These are phyloP conservation scores for Hypoxylon lienhwacheense DNA, from an alignment of 495 filamentous ascomycete species.

Conservation along the genomic window DNA sequence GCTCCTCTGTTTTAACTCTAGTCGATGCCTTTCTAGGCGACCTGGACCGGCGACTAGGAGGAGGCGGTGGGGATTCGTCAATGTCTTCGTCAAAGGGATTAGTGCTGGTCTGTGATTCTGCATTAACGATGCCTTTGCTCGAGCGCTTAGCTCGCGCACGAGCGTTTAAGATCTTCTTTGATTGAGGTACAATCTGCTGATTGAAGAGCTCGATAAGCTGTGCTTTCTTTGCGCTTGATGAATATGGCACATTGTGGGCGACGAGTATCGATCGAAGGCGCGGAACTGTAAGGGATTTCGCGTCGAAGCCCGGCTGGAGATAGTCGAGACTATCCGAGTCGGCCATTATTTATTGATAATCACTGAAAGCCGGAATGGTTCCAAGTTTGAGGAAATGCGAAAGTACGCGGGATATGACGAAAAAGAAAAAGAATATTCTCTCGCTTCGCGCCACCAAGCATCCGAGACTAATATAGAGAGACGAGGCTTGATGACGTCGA, in stretches of 20 bases:
- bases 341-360: constrained; percentile 54
- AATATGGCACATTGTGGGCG: constrained; percentile 79
- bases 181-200: constrained; percentile 73
- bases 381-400: too few species aligned
- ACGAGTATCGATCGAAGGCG: constrained; percentile 86
- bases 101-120: constrained; percentile 55
- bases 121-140: constrained; percentile 83
- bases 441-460: constrained; percentile 2
- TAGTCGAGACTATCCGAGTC: constrained; percentile 73
- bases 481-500: constrained; percentile 13
- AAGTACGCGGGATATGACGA: not conserved
- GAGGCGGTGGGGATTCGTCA: constrained; percentile 47
- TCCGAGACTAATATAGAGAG: not conserved
- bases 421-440: not conserved
- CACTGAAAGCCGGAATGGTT: not conserved
- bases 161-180: constrained; percentile 71
- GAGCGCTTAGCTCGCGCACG: constrained; percentile 75
- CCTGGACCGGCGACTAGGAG: constrained; percentile 47
- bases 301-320: constrained; percentile 81
- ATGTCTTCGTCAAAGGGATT: constrained; percentile 48
- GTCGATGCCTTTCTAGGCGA: constrained; percentile 51
- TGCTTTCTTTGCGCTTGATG: constrained; percentile 78
- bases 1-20: constrained; percentile 54
- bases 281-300: constrained; percentile 77
- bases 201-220: constrained; percentile 84